A percentile compares a stretch with the other conserved stretches of the same genome.
These are phyloP conservation scores for Leishmania turanica DNA, from an alignment of 208 protist species.

Conservation along the genomic window DNA sequence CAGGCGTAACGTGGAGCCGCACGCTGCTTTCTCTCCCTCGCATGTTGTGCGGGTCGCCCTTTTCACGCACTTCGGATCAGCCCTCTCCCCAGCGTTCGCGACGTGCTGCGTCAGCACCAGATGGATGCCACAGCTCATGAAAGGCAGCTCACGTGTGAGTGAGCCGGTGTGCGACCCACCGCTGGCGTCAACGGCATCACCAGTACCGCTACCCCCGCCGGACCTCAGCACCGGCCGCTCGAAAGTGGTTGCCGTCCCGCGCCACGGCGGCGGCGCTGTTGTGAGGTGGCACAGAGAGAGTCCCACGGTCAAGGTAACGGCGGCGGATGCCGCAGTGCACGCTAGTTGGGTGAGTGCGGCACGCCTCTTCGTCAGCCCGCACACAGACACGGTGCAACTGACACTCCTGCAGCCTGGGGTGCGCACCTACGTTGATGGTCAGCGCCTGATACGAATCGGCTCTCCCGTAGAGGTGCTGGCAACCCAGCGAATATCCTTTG, in stretches of 20 bases:
- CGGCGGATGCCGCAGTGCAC: neutral
- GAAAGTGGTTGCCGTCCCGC: neutral
- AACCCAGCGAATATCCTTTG: conserved; percentile 10
- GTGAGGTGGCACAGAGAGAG: conserved; percentile 6
- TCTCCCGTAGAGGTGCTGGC: conserved; percentile 17
- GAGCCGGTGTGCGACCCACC: neutral
- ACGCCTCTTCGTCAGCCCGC: conserved; percentile 5
- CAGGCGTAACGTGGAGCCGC: neutral
- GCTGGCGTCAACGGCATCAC: neutral
- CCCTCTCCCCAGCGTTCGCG: neutral
- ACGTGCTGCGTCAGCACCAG: neutral
- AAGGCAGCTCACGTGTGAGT: neutral
- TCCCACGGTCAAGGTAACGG: neutral
- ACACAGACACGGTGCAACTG: conserved; percentile 18
- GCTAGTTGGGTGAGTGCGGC: conserved; percentile 12
- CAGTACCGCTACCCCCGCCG: neutral
- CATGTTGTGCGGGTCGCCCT: neutral
- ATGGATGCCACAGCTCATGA: neutral
- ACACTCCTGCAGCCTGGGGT: conserved; percentile 2
- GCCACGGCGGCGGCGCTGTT: neutral
- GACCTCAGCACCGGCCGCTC: neutral
- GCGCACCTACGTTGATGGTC: conserved; percentile 26
- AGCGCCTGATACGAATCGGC: conserved; percentile 11
- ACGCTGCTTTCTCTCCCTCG: neutral
- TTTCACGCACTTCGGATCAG: neutral